These are phyloP conservation scores for Anastatica hierochuntica DNA, from an alignment of 345 rosid genomes.

Conservation along the genomic window DNA sequence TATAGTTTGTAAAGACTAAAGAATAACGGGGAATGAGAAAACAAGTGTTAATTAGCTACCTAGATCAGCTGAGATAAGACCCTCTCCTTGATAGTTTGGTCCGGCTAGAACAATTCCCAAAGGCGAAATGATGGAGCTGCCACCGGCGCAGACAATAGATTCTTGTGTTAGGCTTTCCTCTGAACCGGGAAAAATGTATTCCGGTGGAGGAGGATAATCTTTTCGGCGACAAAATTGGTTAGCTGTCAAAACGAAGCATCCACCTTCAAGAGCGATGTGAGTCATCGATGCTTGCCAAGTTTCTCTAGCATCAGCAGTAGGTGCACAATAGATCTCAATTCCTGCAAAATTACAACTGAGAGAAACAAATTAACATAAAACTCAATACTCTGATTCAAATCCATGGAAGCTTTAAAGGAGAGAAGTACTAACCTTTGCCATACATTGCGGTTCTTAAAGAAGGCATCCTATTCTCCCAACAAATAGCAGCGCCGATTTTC, in stretches of 20 bases:
- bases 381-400: neutral
- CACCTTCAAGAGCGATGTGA: slow-evolving; percentile 94
- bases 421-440: slow-evolving; percentile 73
- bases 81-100: slow-evolving; percentile 86
- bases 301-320: slow-evolving; percentile 83
- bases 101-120: slow-evolving; percentile 76
- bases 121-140: slow-evolving; percentile 86
- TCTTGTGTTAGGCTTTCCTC: slow-evolving; percentile 63
- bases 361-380: neutral
- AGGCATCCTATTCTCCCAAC: slow-evolving; percentile 97
- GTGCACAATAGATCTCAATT: slow-evolving; percentile 88
- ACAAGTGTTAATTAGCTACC: slow-evolving; percentile 35
- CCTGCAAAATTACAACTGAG: slow-evolving; percentile 34
- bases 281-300: slow-evolving; percentile 88
- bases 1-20: neutral
- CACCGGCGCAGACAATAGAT: slow-evolving; percentile 83
- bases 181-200: slow-evolving; percentile 52
- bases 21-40: neutral
- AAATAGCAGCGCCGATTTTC: slow-evolving; percentile 84
- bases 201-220: slow-evolving; percentile 90
- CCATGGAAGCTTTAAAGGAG: neutral
- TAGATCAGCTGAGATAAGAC: slow-evolving; percentile 74
- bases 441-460: slow-evolving; percentile 88
- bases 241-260: slow-evolving; percentile 83
- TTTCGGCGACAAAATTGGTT: slow-evolving; percentile 83